Conservation (phyloP, 768 basidiomycete genomes). For the Paxillus rubicundulus region DNA sequence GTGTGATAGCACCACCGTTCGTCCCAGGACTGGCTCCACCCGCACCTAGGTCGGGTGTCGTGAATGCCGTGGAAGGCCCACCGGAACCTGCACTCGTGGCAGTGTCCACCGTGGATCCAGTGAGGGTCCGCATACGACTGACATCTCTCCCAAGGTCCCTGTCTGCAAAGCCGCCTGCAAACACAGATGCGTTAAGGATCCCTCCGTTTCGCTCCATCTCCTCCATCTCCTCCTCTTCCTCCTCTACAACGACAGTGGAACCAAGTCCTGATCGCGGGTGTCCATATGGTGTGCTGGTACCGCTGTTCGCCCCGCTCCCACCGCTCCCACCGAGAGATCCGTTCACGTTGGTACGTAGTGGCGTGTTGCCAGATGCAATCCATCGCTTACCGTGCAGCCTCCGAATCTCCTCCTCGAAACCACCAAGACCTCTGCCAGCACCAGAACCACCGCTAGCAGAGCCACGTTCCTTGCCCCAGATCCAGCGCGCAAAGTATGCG, state of each 20-base stretch:
- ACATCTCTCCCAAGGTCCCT: slow-evolving; percentile 37
- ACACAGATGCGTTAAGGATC: slow-evolving; percentile 30
- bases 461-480: slow-evolving; percentile 68
- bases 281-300: slow-evolving; percentile 66
- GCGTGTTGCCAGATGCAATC: slow-evolving; percentile 59
- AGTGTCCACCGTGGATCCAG: slow-evolving; percentile 42
- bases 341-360: slow-evolving; percentile 60
- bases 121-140: slow-evolving; percentile 53
- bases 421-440: slow-evolving; percentile 42
- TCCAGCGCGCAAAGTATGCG: slow-evolving; percentile 82
- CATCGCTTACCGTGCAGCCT: slow-evolving; percentile 72
- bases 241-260: slow-evolving; percentile 58
- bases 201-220: slow-evolving; percentile 46
- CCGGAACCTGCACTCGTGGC: slow-evolving; percentile 31
- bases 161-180: slow-evolving; percentile 39
- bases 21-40: slow-evolving; percentile 34
- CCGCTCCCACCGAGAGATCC: slow-evolving; percentile 33
- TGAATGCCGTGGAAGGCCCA: slow-evolving; percentile 52
- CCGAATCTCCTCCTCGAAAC: slow-evolving; percentile 79
- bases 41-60: slow-evolving; percentile 57
- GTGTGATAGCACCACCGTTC: slow-evolving; percentile 27
- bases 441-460: slow-evolving; percentile 30
- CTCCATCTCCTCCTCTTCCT: slow-evolving; percentile 73
- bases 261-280: slow-evolving; percentile 52
- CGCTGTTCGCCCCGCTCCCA: slow-evolving; percentile 57